These are phyloP conservation scores for Talaromyces sp. DNA, from an alignment of 2,329 filamentous ascomycete genomes.

Conservation along the genomic window DNA sequence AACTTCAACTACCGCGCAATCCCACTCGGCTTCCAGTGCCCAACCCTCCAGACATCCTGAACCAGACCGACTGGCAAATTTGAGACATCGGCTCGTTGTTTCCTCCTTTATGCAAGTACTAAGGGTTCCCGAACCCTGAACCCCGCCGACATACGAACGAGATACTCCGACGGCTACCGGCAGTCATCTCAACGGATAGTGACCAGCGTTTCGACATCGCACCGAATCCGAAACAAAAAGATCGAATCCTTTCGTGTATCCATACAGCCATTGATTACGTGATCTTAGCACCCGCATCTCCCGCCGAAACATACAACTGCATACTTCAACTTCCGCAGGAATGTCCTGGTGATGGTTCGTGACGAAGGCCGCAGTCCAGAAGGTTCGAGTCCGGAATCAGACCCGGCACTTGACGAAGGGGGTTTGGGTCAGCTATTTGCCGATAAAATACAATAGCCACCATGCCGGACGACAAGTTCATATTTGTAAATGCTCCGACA, in stretches of 20 bases:
- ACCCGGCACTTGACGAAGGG: background rate
- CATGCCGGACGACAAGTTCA: conserved; percentile 16
- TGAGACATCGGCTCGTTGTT: background rate
- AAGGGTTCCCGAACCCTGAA: background rate
- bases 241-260: background rate
- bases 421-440: background rate
- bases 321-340: background rate
- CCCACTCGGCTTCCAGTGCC: background rate
- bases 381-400: background rate
- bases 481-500: conserved; percentile 19
- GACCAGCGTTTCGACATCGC: background rate
- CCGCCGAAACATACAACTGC: background rate
- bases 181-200: background rate
- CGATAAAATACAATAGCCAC: background rate
- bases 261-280: background rate
- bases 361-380: background rate
- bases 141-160: background rate
- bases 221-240: background rate
- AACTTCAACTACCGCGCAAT: background rate
- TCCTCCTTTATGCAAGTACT: background rate
- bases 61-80: background rate
- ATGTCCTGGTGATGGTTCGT: background rate
- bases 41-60: background rate
- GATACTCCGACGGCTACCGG: background rate
- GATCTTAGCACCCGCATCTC: background rate